phyloP scores from a whole-genome alignment of 805 yeast species.

The Cyberlindnera xylosilytica region DNA sequence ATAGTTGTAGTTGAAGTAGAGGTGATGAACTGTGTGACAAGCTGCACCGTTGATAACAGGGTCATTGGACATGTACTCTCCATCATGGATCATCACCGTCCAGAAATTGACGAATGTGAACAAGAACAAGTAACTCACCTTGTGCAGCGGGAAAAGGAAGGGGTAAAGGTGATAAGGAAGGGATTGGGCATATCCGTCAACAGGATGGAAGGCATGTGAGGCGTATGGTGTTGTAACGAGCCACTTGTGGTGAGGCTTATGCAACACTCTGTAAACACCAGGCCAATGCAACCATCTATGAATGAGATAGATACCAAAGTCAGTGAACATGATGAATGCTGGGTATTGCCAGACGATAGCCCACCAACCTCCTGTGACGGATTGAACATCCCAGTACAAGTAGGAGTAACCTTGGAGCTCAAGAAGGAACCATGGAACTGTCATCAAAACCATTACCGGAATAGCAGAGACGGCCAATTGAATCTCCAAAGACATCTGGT shows the following conservation, averaged over 20 bases:
- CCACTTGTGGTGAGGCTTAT: conserved; percentile 99
- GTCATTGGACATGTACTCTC: conserved; percentile 89
- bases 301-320: conserved; percentile 84
- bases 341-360: conserved; percentile 69
- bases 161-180: conserved; percentile 93
- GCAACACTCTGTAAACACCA: conserved; percentile 74
- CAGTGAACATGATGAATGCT: conserved; percentile 85
- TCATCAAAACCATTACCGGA: conserved; percentile 83
- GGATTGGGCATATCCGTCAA: conserved; percentile 92
- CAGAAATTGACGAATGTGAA: conserved; percentile 94
- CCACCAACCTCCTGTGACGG: conserved; percentile 64
- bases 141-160: conserved; percentile 88
- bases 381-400: conserved; percentile 64
- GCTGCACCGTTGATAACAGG: conserved; percentile 97
- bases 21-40: conserved; percentile 94
- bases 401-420: conserved; percentile 84
- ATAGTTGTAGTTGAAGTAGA: conserved; percentile 95
- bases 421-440: conserved; percentile 84
- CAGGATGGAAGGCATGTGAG: conserved; percentile 97
- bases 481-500: conserved; percentile 86
- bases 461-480: conserved; percentile 75
- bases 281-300: conserved; percentile 97
- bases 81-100: conserved; percentile 99
- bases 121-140: conserved; percentile 72
- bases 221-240: conserved; percentile 98